Evolutionary conservation across 2,329 filamentous ascomycete genomes (phyloP), one percentile per base, ranked within the genome.

Genomic region (Simplicillium aogashimaense): DNA sequence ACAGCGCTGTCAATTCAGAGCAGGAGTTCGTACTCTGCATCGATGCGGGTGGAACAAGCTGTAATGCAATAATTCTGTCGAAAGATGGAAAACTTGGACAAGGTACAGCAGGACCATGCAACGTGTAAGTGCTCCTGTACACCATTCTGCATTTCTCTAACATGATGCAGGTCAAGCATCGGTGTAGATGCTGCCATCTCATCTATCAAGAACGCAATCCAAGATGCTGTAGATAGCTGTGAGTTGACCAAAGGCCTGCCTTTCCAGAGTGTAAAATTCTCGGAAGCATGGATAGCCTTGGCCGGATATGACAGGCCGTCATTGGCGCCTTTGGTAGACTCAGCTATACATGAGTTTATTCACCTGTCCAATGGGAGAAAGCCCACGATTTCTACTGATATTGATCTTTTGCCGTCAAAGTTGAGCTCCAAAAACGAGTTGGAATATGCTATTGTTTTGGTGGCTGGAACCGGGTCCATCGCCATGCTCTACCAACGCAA

Each of bases 41-140:
- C 14, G 64, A 67, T 48, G 63, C 62, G 0, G 64, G 64, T 13
- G 64, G 63, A 1, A 63, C 54, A 3, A 65, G 64, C 43, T 65
- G 63, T 43, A 62, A 59, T 15, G 64, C 63, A n/a, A 54, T 53
- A 3, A 42, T 63, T 10, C 42, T 58, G 5, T 50, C 53, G 13
- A 39, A 41, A 1, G 39, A 49, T 14, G 57, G 56, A 3, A 35
- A 45, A 4, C 37, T 48, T 1, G 55, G 53, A 2, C 47, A 47
- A 17, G 61, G 61, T 5, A 52, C 50, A 28, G 52, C 57, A 29
- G 60, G 61, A 2, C 53, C 60, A 14, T 63, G 62, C 39, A 66
- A 67, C 47, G 44, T 65, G 60, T 65, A 53, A 40, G 56, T 48
- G 32, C 12, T 32, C 5, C 12, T 12, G 7, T 13, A 12, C 12